Conservation (phyloP, 129 eudicot genomes). For the Centella asiatica region DNA sequence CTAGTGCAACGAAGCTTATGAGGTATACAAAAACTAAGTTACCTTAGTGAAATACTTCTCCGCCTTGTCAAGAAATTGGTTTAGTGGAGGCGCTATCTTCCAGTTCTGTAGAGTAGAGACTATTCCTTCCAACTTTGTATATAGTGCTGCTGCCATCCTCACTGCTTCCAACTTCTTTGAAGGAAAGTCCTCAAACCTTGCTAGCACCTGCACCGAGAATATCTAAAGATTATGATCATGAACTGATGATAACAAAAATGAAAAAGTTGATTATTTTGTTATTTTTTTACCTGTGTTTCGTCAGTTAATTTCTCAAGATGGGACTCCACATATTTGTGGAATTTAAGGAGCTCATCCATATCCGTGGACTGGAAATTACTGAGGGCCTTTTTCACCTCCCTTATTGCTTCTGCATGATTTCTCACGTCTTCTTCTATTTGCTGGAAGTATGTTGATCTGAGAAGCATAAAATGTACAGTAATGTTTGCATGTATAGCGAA, state of each 20-base stretch:
- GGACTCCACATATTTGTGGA: slow-evolving; percentile 62
- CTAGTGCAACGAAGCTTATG: background rate
- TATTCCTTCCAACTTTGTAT: slow-evolving; percentile 38
- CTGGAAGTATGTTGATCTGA: slow-evolving; percentile 75
- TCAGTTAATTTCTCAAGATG: slow-evolving; percentile 77
- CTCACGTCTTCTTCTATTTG: slow-evolving; percentile 89
- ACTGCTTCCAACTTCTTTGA: slow-evolving; percentile 53
- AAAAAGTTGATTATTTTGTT: slow-evolving; percentile 9
- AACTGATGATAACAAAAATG: background rate
- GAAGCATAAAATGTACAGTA: background rate
- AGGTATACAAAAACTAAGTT: background rate
- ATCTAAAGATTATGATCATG: background rate
- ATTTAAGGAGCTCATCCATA: slow-evolving; percentile 63
- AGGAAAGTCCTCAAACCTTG: slow-evolving; percentile 60
- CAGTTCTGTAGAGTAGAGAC: slow-evolving; percentile 36
- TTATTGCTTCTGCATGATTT: slow-evolving; percentile 46
- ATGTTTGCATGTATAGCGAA: background rate
- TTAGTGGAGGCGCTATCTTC: slow-evolving; percentile 46
- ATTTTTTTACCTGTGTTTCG: slow-evolving; percentile 59
- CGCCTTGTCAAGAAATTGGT: slow-evolving; percentile 42
- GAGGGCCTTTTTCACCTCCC: slow-evolving; percentile 49
- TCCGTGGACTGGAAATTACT: slow-evolving; percentile 60
- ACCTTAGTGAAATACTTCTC: slow-evolving; percentile 66
- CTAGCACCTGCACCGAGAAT: slow-evolving; percentile 29
- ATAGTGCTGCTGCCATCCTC: slow-evolving; percentile 61